These are phyloP conservation scores for Apiotrichum siamense DNA, from an alignment of 1,284 basidiomycete species.

Conservation along the genomic window DNA sequence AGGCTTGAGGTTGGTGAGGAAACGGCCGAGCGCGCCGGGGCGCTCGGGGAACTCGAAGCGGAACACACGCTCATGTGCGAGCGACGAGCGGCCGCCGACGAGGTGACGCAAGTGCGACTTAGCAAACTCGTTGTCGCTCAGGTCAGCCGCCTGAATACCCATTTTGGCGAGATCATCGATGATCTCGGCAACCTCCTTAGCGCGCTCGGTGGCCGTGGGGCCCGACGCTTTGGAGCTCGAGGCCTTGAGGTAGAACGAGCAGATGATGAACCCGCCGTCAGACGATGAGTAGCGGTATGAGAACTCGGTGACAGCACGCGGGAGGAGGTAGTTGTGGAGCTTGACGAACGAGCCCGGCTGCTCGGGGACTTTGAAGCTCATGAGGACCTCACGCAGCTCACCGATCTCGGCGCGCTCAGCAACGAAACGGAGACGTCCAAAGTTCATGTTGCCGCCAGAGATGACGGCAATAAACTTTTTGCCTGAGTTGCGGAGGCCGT, in stretches of 20 bases:
- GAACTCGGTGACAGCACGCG: constrained; percentile 93
- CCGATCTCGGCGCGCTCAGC: constrained; percentile 96
- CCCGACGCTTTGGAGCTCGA: constrained; percentile 35
- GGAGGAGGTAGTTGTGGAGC: constrained; percentile 80
- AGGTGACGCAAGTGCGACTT: constrained; percentile 93
- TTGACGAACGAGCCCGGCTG: constrained; percentile 85
- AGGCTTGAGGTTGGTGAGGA: constrained; percentile 71
- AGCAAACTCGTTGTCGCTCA: constrained; percentile 91
- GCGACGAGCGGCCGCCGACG: constrained; percentile 74
- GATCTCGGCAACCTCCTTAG: constrained; percentile 63
- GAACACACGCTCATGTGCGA: constrained; percentile 82
- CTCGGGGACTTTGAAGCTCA: constrained; percentile 91
- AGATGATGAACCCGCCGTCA: constrained; percentile 72
- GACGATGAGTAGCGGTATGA: constrained; percentile 68
- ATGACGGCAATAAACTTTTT: constrained; percentile 88
- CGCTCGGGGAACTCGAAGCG: constrained; percentile 97
- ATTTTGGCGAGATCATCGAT: constrained; percentile 57
- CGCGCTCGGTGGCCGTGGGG: constrained; percentile 51
- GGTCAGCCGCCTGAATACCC: constrained; percentile 79
- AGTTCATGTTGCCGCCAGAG: constrained; percentile 99
- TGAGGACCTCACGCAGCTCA: constrained; percentile 85
- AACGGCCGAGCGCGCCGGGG: constrained; percentile 83
- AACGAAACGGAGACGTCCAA: constrained; percentile 90
- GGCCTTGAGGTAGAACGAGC: constrained; percentile 76
- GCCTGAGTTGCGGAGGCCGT: constrained; percentile 71